Conservation (phyloP, 148 eudicot species). For the Dysphania ambrosioides region DNA sequence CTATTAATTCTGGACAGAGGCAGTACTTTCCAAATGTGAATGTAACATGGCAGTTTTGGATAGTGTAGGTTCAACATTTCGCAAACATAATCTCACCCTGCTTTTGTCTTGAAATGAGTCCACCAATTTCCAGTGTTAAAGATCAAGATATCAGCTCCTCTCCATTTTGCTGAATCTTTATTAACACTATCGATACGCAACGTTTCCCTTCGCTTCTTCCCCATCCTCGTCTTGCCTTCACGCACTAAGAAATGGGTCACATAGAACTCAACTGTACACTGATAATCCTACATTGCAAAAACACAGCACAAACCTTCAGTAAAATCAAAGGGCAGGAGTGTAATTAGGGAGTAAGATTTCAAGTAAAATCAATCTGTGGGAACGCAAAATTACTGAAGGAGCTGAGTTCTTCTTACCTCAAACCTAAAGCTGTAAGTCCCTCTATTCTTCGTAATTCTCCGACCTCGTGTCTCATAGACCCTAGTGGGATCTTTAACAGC, state of each 20-base stretch:
- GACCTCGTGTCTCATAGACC: slow-evolving; percentile 77
- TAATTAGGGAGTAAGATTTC: not conserved
- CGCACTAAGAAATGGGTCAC: slow-evolving; percentile 87
- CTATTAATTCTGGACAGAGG: too few relatives aligned
- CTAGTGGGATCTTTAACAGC: slow-evolving; percentile 75
- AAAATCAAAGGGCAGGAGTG: not conserved
- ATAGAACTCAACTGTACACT: slow-evolving; percentile 84
- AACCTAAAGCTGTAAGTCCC: slow-evolving; percentile 78
- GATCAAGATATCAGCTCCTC: slow-evolving; percentile 88
- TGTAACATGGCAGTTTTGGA: too few relatives aligned
- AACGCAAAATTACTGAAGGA: not conserved
- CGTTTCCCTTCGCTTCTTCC: slow-evolving; percentile 67
- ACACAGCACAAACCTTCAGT: slow-evolving; percentile 16
- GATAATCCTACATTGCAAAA: slow-evolving; percentile 59
- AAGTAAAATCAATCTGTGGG: not conserved
- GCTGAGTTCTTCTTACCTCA: slow-evolving; percentile 50
- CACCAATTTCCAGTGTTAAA: slow-evolving; percentile 99
- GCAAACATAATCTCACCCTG: slow-evolving; percentile 57
- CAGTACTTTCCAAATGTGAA: too few relatives aligned
- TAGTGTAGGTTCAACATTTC: not conserved
- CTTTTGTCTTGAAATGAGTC: slow-evolving; percentile 79
- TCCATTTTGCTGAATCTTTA: slow-evolving; percentile 85
- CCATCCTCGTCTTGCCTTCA: slow-evolving; percentile 82
- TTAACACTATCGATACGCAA: slow-evolving; percentile 77
- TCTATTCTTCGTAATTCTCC: slow-evolving; percentile 72